Conservation (phyloP, 257 asterid genomes). For the Thymus mandschuricus region DNA sequence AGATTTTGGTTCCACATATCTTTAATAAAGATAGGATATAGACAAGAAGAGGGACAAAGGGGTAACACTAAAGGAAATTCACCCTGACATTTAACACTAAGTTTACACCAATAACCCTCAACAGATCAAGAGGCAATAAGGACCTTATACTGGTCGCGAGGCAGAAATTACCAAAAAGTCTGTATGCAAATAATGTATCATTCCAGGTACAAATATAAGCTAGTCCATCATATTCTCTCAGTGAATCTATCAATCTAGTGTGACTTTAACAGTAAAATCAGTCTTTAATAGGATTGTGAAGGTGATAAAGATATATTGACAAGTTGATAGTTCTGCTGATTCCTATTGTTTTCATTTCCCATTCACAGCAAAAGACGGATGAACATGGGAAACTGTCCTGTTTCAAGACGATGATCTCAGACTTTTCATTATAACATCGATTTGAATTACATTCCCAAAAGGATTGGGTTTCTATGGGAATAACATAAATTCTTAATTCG, state of each 20-base stretch:
- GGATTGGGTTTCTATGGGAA: neutral
- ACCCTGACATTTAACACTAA: too few species aligned
- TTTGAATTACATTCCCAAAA: neutral
- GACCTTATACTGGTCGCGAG: neutral
- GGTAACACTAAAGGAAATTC: too few species aligned
- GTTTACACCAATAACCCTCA: too few species aligned
- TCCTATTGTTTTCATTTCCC: neutral
- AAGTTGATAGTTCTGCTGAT: neutral
- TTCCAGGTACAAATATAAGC: neutral
- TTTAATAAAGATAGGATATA: too few species aligned
- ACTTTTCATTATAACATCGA: neutral
- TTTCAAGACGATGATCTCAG: neutral
- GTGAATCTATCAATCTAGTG: neutral
- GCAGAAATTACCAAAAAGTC: slow-evolving; percentile 14
- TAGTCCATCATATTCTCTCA: neutral
- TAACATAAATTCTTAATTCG: neutral
- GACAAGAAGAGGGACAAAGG: too few species aligned
- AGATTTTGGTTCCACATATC: too few species aligned
- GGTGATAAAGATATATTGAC: neutral
- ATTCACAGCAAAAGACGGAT: slow-evolving; percentile 2
- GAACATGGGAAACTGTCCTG: neutral
- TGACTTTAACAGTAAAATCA: neutral
- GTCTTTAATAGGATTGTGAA: neutral
- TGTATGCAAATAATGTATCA: slow-evolving; percentile 8
- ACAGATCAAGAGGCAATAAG: slow-evolving; percentile 2